Base-by-base conservation (phyloP, 192 early-diverging fungal genomes). In the Coemansia sp. region DNA sequence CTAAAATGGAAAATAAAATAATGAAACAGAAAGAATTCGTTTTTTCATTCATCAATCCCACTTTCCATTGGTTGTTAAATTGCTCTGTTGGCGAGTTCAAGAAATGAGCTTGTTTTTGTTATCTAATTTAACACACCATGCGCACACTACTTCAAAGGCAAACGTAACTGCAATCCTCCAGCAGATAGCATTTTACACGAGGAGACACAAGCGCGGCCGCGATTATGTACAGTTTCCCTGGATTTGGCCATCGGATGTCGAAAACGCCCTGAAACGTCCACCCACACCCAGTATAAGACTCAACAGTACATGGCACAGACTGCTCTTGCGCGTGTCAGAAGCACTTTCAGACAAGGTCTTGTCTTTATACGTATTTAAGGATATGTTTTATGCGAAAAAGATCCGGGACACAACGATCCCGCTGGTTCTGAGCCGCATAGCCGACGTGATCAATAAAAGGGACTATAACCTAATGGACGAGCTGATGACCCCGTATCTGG, bases 161-260 rank as follows among this genome's bases (percentile, higher is more conserved):
- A 53, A 46, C 44, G 14, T 1, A 46, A 53, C 9, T 53, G 24
- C 51, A 1, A 9, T 53, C 24, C 14, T 53, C 16, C 51, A 53
- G 5, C 51, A 53, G 16, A 53, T 23, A 1, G 51, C 51, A 11
- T 11, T 23, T 43, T 67, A 59, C 65, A 60, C 39, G n/a, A 51
- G 44, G 18, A 43, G 38, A 8, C 1, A 11, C 9, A 68, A 60
- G 44, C 64, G 64, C 8, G 60, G 53, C 16, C 74, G 68, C 43
- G 67, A 69, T 20, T 9, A 12, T 16, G 56, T 69, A 14, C 52
- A 58, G 52, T 69, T 75, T 26, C 73, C 73, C 5, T 75, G 67
- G 67, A 52, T 75, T n/a, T 75, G 73, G 73, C 73, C 73, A 6
- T 16, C 63, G 0, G 73, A 75, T 18, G 21, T 51, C 11, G 23